Evolutionary conservation across 495 filamentous ascomycete species (phyloP), one percentile per base, ranked within the genome.

Genomic region (Penicillium cinerascens): DNA sequence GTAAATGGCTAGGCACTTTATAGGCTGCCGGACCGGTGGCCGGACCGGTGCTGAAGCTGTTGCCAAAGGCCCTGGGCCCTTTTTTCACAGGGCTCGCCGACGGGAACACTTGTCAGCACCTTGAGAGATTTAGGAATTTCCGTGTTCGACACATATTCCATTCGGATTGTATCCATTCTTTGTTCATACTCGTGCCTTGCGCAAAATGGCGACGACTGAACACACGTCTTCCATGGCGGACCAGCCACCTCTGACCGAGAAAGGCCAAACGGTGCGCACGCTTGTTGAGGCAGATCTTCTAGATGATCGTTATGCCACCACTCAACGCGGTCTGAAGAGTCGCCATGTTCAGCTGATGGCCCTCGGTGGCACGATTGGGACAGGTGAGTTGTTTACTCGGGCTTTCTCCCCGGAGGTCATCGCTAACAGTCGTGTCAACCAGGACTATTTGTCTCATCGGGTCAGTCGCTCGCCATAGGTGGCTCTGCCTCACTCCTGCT

Each of bases 341-440:
- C 76, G 83, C 42, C 84, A 87, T 56, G 73, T 85, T 22, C 82
- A 87, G 64, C 77, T 88, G 51, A 85, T 87, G 54, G 83, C 85
- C 1, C 72, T 88, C 5, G 85, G 84, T 52, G 83, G 83, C 45
- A 84, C 82, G 40, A 87, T 88, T 56, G 86, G 86, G 41, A 89
- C 86, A 2, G 86, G 61, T 64, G 11, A 45, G 57, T 39, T 17
- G 1, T 4, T 3, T 2, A 13, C 18, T 17, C 17, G 21, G 3
- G 6, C 25, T 16, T 29, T 33, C 3, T 13, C 2, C 1, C 29
- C 11, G 10, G 29, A 8, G 10, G 3, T 33, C 16, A 20, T 39
- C 0, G 21, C 16, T 43, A 13, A 55, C 15, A 6, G 40, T 36
- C 0, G 26, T n/a, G 10, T 20, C 35, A 10, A 3, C 2, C 8